Evolutionary conservation across 768 basidiomycete species (phyloP).

Genomic region (Rhodotorula toruloides): DNA sequence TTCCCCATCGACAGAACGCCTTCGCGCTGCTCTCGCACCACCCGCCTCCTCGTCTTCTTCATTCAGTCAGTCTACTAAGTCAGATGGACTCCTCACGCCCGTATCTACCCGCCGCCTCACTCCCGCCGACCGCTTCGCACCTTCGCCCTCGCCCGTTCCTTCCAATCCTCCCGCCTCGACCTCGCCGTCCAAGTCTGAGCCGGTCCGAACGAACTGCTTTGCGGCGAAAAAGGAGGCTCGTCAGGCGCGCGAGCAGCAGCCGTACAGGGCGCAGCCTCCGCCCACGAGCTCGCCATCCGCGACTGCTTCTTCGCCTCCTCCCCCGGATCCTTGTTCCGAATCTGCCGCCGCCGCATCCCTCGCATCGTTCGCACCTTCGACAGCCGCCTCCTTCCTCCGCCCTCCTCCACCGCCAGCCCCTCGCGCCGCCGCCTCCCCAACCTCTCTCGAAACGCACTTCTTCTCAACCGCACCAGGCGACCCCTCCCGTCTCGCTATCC

Average conservation of each 20-base stretch:
- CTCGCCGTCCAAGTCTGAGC: not conserved
- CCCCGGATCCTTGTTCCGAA: not conserved
- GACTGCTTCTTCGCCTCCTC: not conserved
- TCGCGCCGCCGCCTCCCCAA: not conserved
- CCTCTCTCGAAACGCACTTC: conserved; percentile 17
- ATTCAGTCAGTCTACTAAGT: not conserved
- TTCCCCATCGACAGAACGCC: conserved; percentile 8
- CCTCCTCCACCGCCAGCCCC: not conserved
- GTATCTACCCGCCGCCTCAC: conserved; percentile 12
- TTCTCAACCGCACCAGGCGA: not conserved
- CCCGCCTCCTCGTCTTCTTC: not conserved
- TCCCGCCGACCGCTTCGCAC: not conserved
- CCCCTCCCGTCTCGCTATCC: not conserved
- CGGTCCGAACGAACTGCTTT: not conserved
- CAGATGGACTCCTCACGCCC: conserved; percentile 2
- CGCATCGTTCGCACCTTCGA: not conserved
- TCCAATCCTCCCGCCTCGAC: not conserved
- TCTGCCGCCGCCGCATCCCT: not conserved
- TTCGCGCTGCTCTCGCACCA: conserved; percentile 13
- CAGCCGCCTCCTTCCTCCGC: not conserved
- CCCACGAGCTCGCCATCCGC: not conserved
- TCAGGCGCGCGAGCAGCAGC: not conserved
- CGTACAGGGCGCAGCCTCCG: not conserved
- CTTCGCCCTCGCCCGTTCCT: not conserved
- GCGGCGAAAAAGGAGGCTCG: conserved; percentile 18